phyloP scores from a whole-genome alignment of 306 rosid genomes.

The Castanea mollissima region DNA sequence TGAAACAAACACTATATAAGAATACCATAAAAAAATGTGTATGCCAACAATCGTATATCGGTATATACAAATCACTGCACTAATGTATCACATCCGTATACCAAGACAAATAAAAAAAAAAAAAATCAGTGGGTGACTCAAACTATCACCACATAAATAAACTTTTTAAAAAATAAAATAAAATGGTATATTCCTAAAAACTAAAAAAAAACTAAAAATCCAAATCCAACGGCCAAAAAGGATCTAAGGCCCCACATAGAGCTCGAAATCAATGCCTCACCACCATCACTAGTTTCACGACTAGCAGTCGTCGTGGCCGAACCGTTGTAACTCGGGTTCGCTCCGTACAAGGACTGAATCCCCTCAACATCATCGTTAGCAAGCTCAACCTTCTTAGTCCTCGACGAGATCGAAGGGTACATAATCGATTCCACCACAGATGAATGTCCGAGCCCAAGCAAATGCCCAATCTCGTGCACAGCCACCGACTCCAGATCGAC shows the following conservation, averaged over 20 bases:
- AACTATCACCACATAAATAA: neutral
- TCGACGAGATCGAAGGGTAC: slow-evolving; percentile 70
- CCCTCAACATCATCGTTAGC: slow-evolving; percentile 60
- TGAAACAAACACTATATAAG: no score
- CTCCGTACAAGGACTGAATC: slow-evolving; percentile 64
- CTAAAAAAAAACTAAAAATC: slow-evolving; percentile 1
- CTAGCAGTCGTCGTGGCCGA: slow-evolving; percentile 27
- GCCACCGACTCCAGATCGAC: slow-evolving; percentile 83
- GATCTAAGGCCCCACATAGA: slow-evolving; percentile 19
- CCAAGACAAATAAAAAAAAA: no score
- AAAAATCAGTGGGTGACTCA: no score
- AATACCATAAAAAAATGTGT: no score
- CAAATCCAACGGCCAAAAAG: slow-evolving; percentile 27
- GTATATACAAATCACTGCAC: no score
- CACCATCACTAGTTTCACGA: slow-evolving; percentile 43
- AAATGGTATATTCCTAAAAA: neutral
- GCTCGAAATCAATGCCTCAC: neutral
- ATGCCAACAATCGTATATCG: no score
- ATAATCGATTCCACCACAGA: slow-evolving; percentile 72
- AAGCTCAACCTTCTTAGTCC: slow-evolving; percentile 62
- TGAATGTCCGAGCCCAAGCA: slow-evolving; percentile 80
- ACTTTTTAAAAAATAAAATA: neutral
- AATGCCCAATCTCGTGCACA: slow-evolving; percentile 89
- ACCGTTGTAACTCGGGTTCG: slow-evolving; percentile 50
- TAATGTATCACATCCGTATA: no score